Evolutionary conservation across 2,329 filamentous ascomycete genomes (phyloP), one percentile per base, ranked within the genome.

Genomic region (Plectosphaerella plurivora): DNA sequence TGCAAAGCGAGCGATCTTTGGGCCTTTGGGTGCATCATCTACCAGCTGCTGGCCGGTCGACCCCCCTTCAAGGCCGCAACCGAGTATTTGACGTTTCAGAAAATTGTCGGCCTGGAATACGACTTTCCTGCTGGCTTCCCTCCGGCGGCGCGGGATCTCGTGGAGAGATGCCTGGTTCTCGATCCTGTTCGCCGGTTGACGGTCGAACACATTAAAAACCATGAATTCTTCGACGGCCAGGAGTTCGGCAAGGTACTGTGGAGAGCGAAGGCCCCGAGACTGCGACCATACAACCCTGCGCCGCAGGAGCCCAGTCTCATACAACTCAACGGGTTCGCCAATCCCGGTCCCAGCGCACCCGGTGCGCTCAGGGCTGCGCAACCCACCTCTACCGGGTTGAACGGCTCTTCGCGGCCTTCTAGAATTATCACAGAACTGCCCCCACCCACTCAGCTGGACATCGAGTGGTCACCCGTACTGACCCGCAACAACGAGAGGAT

Each of bases 21-120:
- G 94, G 94, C 94, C 3, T 99, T 96, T 73, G 94, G 94, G 10
- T 99, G 94, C 73, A 99, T 99, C 61, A 85, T 99, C 57, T 99
- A 96, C 68, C 94, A 99, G 69, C 81, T 99, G 24, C 76, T 99
- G 35, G 89, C 89, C n/a, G 94, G 94, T n/a, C 80, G 94, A 55
- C 94, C 94, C 6, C 94, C 94, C 0, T 99, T 99, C 76, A 99
- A 99, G 68, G 94, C 89, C 41, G 88, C 81, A 14, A 97, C 96
- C 60, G 94, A 99, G 67, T 99, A 97, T 63, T 80, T 94, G 65
- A 99, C 94, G 0, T 99, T 99, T 65, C 94, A 99, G 68, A 99
- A 97, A 71, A 99, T 99, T 65, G 90, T 99, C 50, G 87, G 82
- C 33, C 77, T 99, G 44, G 93, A 99, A 51, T 99, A 97, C 66